Evolutionary conservation across 106 monocot species (phyloP), one percentile per base, ranked within the genome.

Genomic region (Acanthochlamys bracteata): DNA sequence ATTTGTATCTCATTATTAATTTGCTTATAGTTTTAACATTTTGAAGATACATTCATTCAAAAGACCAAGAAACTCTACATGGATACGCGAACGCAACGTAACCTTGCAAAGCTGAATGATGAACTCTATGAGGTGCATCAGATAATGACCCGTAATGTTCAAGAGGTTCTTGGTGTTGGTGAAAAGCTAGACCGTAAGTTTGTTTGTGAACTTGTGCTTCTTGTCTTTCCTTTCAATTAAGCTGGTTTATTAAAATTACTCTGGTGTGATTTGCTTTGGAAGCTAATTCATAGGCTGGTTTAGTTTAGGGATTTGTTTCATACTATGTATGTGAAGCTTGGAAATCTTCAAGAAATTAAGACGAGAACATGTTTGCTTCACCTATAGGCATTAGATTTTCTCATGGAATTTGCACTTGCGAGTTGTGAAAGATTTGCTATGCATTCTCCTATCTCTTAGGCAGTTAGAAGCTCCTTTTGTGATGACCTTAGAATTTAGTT

Each of bases 141-240:
- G 55, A 90, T 96, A 76, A 96, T 96, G 95, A 96, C 95, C 22
- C 84, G 95, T 49, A 96, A 96, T 72, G 90, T 96, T 63, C 95
- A 96, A 69, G 95, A 96, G 69, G 95, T 96, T 76, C 90, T 96
- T 76, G 95, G 95, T 57, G 95, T 96, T 82, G 95, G 95, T 52
- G 87, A 90, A 85, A 87, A 90, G 41, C 69, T 96, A 67, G 95
- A 96, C 52, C 87, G 95, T 96, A 75, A 84, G 95, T 78, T 82
- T 43, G 52, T 14, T 25, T 33, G 1, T 56, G 73, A 16, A 62
- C 67, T 61, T 54, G 26, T 60, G 4, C 22, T 72, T 63, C 6
- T 60, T 23, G 21, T 57, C 39, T 56, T 10, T 40, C 17, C 8
- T 70, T 15, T 53, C 57, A 4, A 41, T 53, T 55, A 40, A 11